Conservation (phyloP, 2,329 filamentous ascomycete species). For the Cercospora sp. region DNA sequence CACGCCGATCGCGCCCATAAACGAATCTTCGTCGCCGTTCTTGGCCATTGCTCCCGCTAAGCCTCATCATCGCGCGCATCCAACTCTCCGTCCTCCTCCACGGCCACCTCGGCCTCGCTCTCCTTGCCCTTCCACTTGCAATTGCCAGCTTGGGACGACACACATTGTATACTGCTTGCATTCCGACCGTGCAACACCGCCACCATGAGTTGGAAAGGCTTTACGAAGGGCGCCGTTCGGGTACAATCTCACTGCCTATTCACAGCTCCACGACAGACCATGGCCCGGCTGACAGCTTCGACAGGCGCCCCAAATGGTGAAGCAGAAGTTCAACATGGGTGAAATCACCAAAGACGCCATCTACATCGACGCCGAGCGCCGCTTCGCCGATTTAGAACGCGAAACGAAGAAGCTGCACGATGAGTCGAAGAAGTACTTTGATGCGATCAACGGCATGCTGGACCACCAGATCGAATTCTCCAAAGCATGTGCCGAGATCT, state of each 20-base stretch:
- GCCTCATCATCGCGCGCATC: conserved; percentile 2
- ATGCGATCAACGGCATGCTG: conserved; percentile 98
- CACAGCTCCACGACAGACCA: not conserved
- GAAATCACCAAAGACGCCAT: conserved; percentile 93
- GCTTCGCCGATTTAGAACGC: conserved; percentile 84
- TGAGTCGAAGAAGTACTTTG: conserved; percentile 95
- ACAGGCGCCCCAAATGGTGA: conserved; percentile 86
- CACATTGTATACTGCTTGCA: not conserved
- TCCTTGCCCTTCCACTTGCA: not conserved
- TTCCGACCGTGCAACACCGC: conserved; percentile 19
- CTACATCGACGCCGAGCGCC: conserved; percentile 89
- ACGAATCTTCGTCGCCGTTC: not conserved
- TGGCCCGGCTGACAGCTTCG: conserved; percentile 24
- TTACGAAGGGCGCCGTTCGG: conserved; percentile 84
- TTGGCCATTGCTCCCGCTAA: conserved; percentile 10
- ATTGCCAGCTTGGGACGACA: not conserved
- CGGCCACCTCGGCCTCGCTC: not conserved
- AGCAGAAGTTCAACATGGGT: conserved; percentile 89
- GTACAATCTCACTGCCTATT: conserved; percentile 54
- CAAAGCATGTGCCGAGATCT: conserved; percentile 91
- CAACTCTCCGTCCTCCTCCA: not conserved
- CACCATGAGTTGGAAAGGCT: conserved; percentile 93
- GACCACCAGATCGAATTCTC: conserved; percentile 98
- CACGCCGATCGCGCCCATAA: not conserved
- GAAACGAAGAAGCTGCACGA: conserved; percentile 97